Evolutionary conservation across 495 filamentous ascomycete genomes (phyloP), one percentile per base, ranked within the genome.

Genomic region (Parmelia sp.): DNA sequence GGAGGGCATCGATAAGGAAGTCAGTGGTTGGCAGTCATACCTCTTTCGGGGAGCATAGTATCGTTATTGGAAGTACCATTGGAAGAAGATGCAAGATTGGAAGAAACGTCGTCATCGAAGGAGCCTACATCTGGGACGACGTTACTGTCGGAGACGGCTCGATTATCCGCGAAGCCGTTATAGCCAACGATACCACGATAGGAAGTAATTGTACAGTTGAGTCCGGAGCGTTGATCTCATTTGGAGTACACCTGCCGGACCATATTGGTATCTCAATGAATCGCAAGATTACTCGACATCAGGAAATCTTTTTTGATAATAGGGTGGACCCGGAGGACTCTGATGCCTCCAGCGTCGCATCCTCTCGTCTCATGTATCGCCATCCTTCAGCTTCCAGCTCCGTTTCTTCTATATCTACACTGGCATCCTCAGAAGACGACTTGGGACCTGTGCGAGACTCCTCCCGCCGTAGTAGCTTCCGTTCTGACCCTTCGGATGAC

Each of bases 121-220:
- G 88, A 69, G 88, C 92, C 15, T 93, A 94, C 70, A 86, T 99
- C 67, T 99, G 95, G 94, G 91, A 97, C 66, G 80, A 87, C 68
- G 86, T 85, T 5, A 79, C 82, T 5, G 85, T 99, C 68, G 86
- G 82, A 1, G 90, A 97, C 71, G 84, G 83, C 9, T 79, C 86
- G 14, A 80, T 79, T n/a, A 75, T 97, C 21, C 76, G 81, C 17
- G 83, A 83, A 62, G 88, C 92, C 11, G 86, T 99, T 37, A 76
- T 97, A 61, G 94, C 90, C 8, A 82, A 84, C 69, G 81, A 80
- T 21, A 88, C 79, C 15, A 79, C 81, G 0, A 73, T 99, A 25
- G 91, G 92, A 8, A 88, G 85, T 68, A 78, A 82, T 49, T 90
- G 86, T 69, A 81, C 71, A 2, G 73, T 97, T 57, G 81, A 86